Conservation (phyloP, 768 basidiomycete species). For the Leccinum truebloodii region DNA sequence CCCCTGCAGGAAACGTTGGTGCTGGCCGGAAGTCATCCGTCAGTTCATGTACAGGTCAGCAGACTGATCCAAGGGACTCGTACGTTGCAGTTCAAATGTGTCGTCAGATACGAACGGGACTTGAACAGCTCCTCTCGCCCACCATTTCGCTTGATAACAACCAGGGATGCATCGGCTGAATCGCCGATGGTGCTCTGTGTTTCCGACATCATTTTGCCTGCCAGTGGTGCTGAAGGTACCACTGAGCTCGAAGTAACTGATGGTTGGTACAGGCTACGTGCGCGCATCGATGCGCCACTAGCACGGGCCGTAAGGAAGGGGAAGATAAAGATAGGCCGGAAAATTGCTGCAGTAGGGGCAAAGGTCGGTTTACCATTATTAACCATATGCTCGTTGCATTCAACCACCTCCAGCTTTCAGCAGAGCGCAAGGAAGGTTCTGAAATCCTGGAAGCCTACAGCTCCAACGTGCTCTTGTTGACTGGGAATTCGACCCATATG, state of each 20-base stretch:
- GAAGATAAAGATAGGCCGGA: conserved; percentile 72
- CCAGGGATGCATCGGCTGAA: conserved; percentile 78
- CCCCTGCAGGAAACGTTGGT: conserved; percentile 62
- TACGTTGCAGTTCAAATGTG: conserved; percentile 2
- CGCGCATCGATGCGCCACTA: conserved; percentile 73
- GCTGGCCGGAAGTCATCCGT: conserved; percentile 75
- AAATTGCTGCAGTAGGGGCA: conserved; percentile 79
- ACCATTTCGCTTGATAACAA: conserved; percentile 74
- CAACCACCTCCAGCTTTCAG: conserved; percentile 51
- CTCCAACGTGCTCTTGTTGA: conserved; percentile 62
- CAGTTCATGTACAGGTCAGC: conserved; percentile 85
- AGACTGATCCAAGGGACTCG: neutral
- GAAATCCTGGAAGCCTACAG: conserved; percentile 84
- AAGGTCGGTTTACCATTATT: conserved; percentile 50
- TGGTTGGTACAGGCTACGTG: conserved; percentile 91
- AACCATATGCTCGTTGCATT: conserved; percentile 1
- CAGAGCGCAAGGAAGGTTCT: conserved; percentile 70
- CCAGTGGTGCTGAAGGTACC: conserved; percentile 38
- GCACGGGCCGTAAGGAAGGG: conserved; percentile 67
- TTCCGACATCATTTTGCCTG: conserved; percentile 64
- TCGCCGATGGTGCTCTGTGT: conserved; percentile 86
- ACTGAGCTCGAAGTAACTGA: conserved; percentile 88
- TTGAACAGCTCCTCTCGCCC: conserved; percentile 77
- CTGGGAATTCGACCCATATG: conserved; percentile 84
- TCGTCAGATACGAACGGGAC: conserved; percentile 83